These are phyloP conservation scores for Fusarium hainanense DNA, from an alignment of 2,329 filamentous ascomycete genomes.

Conservation along the genomic window DNA sequence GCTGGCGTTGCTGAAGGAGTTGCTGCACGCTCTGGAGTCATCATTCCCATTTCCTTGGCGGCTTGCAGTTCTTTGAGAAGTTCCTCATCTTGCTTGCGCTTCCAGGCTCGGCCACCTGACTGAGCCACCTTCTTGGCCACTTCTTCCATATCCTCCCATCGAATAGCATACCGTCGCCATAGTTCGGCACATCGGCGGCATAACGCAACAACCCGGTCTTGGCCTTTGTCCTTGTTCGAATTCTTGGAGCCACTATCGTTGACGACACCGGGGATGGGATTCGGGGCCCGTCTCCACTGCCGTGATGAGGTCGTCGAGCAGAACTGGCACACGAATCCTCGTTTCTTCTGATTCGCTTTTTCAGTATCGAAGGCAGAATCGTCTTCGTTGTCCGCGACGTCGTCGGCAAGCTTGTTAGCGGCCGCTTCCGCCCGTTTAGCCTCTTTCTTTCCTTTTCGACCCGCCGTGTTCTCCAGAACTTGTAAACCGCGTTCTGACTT, in stretches of 20 bases:
- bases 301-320: constrained; percentile 82
- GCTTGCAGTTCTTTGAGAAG: constrained; percentile 77
- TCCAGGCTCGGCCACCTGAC: constrained; percentile 83
- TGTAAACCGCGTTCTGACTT: constrained; percentile 87
- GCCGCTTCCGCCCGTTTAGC: constrained; percentile 77
- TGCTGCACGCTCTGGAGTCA: constrained; percentile 57
- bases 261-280: constrained; percentile 76
- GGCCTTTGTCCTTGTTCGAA: constrained; percentile 80
- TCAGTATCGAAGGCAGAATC: constrained; percentile 95
- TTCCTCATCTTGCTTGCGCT: constrained; percentile 91
- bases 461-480: constrained; percentile 90
- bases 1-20: constrained; percentile 46
- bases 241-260: constrained; percentile 67
- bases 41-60: constrained; percentile 68
- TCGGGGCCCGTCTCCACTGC: constrained; percentile 92
- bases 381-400: constrained; percentile 90
- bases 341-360: constrained; percentile 83
- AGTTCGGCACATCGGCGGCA: constrained; percentile 91
- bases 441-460: constrained; percentile 90
- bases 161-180: constrained; percentile 95
- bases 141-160: constrained; percentile 95
- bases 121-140: constrained; percentile 86
- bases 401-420: constrained; percentile 83
- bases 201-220: constrained; percentile 80
- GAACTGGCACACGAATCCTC: constrained; percentile 93